Evolutionary conservation across 495 filamentous ascomycete species (phyloP), one percentile per base, ranked within the genome.

Genomic region (Penicillium waksmanii): DNA sequence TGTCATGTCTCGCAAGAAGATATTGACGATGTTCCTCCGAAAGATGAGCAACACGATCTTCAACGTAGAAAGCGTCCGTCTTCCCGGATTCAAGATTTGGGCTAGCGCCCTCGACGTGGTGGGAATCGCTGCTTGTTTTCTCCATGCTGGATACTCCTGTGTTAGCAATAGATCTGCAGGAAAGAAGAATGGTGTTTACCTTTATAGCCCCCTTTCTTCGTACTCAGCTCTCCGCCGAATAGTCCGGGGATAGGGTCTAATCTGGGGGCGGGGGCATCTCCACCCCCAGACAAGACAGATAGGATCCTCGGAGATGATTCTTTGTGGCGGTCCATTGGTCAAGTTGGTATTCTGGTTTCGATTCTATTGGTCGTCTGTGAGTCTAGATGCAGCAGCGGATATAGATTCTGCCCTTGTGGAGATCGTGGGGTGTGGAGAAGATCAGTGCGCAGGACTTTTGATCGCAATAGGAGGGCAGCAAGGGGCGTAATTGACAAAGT

Each of bases 1-100:
- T 82, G 4, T 79, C 77, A 74, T 83, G 78, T 36, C 75, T 73
- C 15, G 68, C 51, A 9, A 82, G 62, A 12, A 82, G 69, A 66
- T 81, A 82, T 47, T 79, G 70, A 33, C 75, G 70, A 57, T 69
- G 67, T 33, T 65, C 64, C 51, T 69, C 67, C 0, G 67, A 60
- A 12, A 69, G 61, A 60, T 62, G 58, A 25, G 66, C 61, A 15
- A 69, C 31, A 8, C 59, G 57, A 36, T 69, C 64, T 40, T 69
- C 65, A 3, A 65, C 38, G 18, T 65, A 69, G 33, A 67, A 67
- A 9, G 46, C 55, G 4, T 60, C 57, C 3, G 55, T 36, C 53
- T 66, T 62, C 18, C 55, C 61, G 2, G 64, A 36, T 25, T 69
- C 65, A 3, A 63, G 47, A 48, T 34, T 53, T 5, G 54, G 3